A percentile compares a stretch with the other conserved stretches of the same genome.
Conservation (phyloP, 345 rosid genomes). For the Corchorus capsularis region DNA sequence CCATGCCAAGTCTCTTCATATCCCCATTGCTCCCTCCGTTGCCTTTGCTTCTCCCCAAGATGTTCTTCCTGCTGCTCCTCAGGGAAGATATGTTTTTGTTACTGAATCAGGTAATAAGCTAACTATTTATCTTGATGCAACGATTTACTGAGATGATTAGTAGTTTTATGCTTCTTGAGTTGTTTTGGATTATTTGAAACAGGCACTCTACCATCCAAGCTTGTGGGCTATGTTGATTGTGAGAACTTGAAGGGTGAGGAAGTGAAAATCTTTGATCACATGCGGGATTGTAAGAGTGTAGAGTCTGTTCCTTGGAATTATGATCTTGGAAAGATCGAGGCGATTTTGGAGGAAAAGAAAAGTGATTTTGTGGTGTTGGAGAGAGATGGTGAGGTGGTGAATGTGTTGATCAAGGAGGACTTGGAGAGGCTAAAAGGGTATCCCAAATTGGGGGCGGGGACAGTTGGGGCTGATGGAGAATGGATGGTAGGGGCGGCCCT, state of each 20-base stretch:
- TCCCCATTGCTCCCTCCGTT: constrained; percentile 64
- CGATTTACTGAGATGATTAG: no score
- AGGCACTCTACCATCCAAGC: constrained; percentile 50
- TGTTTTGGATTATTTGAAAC: constrained; percentile 12
- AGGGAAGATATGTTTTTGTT: constrained; percentile 32
- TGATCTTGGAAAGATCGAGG: constrained; percentile 56
- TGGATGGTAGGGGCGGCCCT: constrained; percentile 95
- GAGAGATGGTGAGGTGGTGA: constrained; percentile 63
- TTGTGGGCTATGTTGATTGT: constrained; percentile 75
- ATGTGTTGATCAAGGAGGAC: constrained; percentile 66
- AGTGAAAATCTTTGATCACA: constrained; percentile 55
- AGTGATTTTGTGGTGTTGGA: constrained; percentile 58
- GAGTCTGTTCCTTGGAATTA: constrained; percentile 53
- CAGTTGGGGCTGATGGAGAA: constrained; percentile 68
- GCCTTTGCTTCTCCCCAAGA: constrained; percentile 45
- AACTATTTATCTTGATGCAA: background rate
- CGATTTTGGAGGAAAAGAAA: constrained; percentile 42
- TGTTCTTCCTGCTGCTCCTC: constrained; percentile 33
- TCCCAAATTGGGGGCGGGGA: constrained; percentile 68
- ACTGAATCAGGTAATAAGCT: constrained; percentile 36
- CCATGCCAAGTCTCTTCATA: constrained; percentile 65
- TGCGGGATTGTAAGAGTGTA: constrained; percentile 45
- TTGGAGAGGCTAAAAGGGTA: constrained; percentile 70
- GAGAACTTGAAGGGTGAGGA: constrained; percentile 47
- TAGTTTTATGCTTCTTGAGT: background rate